Evolutionary conservation across 225 moss, liverwort and hornwort genomes (phyloP), one percentile per base, ranked within the genome.

Genomic region (Thuidium tamariscinum): DNA sequence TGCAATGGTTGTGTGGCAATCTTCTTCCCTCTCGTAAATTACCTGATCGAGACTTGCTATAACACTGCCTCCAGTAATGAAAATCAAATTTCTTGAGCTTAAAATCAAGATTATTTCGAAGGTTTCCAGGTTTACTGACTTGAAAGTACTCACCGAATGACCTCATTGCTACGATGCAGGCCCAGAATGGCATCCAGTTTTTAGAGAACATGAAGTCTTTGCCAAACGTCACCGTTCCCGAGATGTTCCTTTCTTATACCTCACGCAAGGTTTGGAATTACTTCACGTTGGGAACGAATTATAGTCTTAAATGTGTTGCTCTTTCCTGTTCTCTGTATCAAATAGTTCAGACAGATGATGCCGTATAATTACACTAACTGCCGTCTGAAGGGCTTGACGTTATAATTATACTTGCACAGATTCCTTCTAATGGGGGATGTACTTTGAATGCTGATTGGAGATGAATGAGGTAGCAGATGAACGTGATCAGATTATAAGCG

Each of bases 141-240:
- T 57, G 37, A 80, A 51, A 72, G 76, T 73, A 85, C 51, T 85
- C 26, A 90, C 73, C 66, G 36, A 57, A 60, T 48, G 61, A 37
- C n/a, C 48, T 46, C 55, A 74, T 81, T 81, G 63, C 44, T 68
- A 49, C 51, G 68, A 79, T 86, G 85, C 90, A 98, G 98, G 95
- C 92, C 42, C 89, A 88, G 76, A 98, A 98, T 91, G 95, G 92
- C 69, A 91, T 87, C 69, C 95, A 92, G 59, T 98, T 98, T 91
- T 84, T 91, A 81, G 92, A 95, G 48, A 95, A 98, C 82, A 98
- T 98, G 98, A 95, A 91, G 79, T 93, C 91, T 48, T 87, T 98
- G 93, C 92, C 92, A 57, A 96, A 96, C 85, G 92, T 98, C 72
- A 96, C 95, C 79, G 96, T 98, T 70, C 98, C 98, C 79, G 93